Base-by-base conservation (phyloP, 1,284 basidiomycete genomes). In the Heterobasidion parviporum region DNA sequence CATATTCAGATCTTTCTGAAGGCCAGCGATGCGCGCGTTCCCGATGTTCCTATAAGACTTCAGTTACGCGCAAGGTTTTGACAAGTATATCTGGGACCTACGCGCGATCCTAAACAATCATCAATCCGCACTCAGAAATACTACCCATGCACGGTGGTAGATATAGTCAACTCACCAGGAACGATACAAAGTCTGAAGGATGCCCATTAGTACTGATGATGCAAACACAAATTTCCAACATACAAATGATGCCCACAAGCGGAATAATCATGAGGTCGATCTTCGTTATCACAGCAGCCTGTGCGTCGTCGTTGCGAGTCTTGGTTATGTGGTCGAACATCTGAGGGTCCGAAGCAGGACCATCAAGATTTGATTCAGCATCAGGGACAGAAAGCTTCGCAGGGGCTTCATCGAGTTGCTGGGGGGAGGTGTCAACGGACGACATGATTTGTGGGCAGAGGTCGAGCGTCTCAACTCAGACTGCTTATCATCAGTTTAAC, bases 11-110 rank as follows among this genome's bases (percentile, higher is more conserved):
- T 78, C 74, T 45, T 68, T 76, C 61, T 81, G 77, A 34, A 85
- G 65, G 7, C 82, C 82, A 8, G 82, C 82, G 1, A 83, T 72
- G 1, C 77, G 73, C 35, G 83, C 83, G 60, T 85, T 84, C 8
- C 77, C 76, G 36, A 84, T 70, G 59, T 83, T 83, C 14, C 77
- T 78, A 34, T 33, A 8, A 6, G 10, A 38, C 63, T 6, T 38
- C 15, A 47, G 54, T 66, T 63, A 64, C 66, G 60, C 52, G 41
- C 56, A 20, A 26, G 6, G n/a, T 8, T 47, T 44, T 54, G 46
- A 8, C 4, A 32, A 16, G 2, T 3, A 18, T 14, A 18, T 41
- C 10, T 8, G 3, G 26, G 38, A 14, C 46, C 18, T 47, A 47
- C 46, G 46, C 12, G 46, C 46, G 46, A 47, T 47, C 46, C 46